Base-by-base conservation (phyloP, 108 stramenopile species). In the Epithemia pelagica region DNA sequence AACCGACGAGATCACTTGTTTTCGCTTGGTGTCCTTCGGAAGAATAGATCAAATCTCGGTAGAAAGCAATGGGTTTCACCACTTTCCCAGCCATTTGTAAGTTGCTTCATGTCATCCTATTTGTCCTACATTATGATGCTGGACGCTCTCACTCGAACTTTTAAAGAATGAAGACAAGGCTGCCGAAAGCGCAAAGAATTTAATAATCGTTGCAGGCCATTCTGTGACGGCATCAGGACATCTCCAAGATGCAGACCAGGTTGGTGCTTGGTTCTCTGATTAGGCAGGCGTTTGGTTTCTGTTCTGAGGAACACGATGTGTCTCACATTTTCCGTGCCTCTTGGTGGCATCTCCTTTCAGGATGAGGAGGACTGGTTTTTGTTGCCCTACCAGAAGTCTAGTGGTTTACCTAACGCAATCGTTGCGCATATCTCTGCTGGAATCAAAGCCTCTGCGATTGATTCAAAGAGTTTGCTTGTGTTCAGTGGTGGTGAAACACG, bases 401-500 rank as follows among this genome's bases (percentile, higher is more conserved):
- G 71, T 54, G 96, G 94, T 54, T 71, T 99, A 52, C 98, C 98
- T 7, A 76, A 82, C 30, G 92, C 92, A 0, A 87, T 98, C 26
- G 78, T 90, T 25, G 87, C 72, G 5, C 98, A 99, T 70, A 97
- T 98, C 54, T 66, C 70, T 59, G 82, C 82, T 0, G 98, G 96
- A 7, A 86, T 98, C 30, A 66, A 75, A 59, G 71, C 83, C 51
- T 89, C 96, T 10, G 54, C 69, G 7, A 30, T 73, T 10, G 95
- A 97, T 77, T 80, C 89, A 52, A 52, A 74, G 0, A 69, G 93
- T 21, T 76, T 99, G 52, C 69, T 99, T 25, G 71, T 99, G 0
- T 97, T 99, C 77, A 79, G 78, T 66, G 98, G 98, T 21, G 98
- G 98, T 0, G 86, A 96, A 70, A 99, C 98, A 27, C 53, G 98